Base-by-base conservation (phyloP, 495 filamentous ascomycete species). In the Hypoxylon lenormandii region DNA sequence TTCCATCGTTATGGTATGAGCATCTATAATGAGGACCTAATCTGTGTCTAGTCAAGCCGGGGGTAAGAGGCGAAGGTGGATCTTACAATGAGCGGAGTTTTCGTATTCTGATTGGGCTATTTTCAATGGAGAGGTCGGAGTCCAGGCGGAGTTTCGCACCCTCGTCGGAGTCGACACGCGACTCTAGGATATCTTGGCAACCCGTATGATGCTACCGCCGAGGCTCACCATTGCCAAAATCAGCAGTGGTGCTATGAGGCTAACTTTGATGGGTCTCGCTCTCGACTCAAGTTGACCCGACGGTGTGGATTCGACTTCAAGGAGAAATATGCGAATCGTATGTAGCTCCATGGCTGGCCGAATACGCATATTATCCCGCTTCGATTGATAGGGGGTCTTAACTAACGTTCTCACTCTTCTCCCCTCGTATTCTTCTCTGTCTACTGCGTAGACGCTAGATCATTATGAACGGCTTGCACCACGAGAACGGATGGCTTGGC, bases 401-500 rank as follows among this genome's bases (percentile, higher is more conserved):
- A 22, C 47, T 50, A 26, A 23, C 40, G 7, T 50, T 21, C 1
- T 60, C 16, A 8, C 19, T 43, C 18, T 10, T 43, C 0, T 15
- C 12, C 23, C 60, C 19, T 46, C 42, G 8, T 26, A 43, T 33
- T 28, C 4, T 52, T 15, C 21, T 33, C 48, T 16, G 12, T 48
- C n/a, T 10, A 52, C 19, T 3, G 47, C 21, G 15, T n/a, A 51
- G n/a, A 30, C 50, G 47, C 55, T 23, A 26, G 30, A 45, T 10
- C 42, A 66, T 22, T 15, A 73, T 73, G 70, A 46, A 70, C 8
- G 46, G 49, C 12, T 26, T 66, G 11, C 23, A 70, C 33, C 56
- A 50, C 15, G 21, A 58, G 11, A 73, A 69, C 15, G 69, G 65
- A 3, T 68, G 54, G 47, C 40, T 72, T 22, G 69, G 64, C 33